Conservation (phyloP, 2,329 filamentous ascomycete species). For the Dactylonectria estremocensis region DNA sequence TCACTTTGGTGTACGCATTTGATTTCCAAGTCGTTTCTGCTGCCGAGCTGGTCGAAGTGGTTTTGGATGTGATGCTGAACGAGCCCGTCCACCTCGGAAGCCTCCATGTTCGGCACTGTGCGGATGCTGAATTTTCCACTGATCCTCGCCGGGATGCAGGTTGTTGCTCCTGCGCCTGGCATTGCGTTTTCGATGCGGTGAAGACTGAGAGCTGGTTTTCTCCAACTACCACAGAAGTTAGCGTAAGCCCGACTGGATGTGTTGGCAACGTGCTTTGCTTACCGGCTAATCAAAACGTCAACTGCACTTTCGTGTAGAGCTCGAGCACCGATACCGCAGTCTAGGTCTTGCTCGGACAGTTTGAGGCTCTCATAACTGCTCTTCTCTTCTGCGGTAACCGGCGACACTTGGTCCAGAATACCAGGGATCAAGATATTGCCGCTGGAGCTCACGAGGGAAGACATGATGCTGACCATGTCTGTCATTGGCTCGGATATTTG, state of each 20-base stretch:
- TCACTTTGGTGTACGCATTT: constrained; percentile 2
- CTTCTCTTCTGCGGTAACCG: no score
- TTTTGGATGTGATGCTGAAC: neutral
- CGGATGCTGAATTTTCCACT: constrained; percentile 5
- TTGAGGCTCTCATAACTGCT: neutral
- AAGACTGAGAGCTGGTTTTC: neutral
- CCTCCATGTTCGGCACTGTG: neutral
- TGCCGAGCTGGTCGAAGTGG: neutral
- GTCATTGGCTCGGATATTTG: constrained; percentile 6
- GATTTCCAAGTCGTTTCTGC: neutral
- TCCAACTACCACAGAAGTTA: neutral
- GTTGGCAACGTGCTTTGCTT: no score
- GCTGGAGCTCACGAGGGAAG: neutral
- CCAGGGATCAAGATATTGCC: neutral
- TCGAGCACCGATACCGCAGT: neutral
- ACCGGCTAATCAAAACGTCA: no score
- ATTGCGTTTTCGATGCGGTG: constrained; percentile 3
- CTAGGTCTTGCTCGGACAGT: neutral
- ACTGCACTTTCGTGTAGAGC: no score
- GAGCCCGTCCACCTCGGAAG: neutral
- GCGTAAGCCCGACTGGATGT: neutral
- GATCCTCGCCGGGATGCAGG: neutral
- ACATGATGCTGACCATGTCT: neutral
- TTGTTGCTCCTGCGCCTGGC: neutral
- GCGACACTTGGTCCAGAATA: neutral